Conservation (phyloP, 2,329 filamentous ascomycete genomes). For the Aspergillus brunneoviolaceus region DNA sequence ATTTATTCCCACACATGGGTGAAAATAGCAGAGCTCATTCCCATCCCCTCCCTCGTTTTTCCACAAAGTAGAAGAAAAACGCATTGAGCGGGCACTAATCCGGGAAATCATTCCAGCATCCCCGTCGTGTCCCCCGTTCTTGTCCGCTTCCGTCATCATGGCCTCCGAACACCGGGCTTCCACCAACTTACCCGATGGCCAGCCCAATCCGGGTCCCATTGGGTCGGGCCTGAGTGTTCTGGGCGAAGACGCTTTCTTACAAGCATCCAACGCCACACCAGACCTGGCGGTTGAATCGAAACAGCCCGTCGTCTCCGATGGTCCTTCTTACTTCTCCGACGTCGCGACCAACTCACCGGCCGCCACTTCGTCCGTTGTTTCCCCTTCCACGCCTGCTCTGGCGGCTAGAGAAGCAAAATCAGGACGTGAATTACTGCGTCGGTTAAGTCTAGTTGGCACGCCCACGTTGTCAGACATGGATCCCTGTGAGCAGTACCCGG, state of each 20-base stretch:
- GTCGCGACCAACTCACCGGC: slow-evolving; percentile 23
- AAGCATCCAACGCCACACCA: slow-evolving; percentile 32
- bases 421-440: slow-evolving; percentile 53
- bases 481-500: slow-evolving; percentile 56
- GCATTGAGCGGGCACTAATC: background rate
- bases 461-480: slow-evolving; percentile 50
- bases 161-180: slow-evolving; percentile 25
- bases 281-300: slow-evolving; percentile 24
- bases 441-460: slow-evolving; percentile 49
- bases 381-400: slow-evolving; percentile 40
- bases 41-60: background rate
- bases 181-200: slow-evolving; percentile 26
- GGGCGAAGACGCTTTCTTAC: slow-evolving; percentile 27
- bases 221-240: slow-evolving; percentile 29
- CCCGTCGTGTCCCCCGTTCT: background rate
- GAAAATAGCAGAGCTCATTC: background rate
- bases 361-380: slow-evolving; percentile 16
- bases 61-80: background rate
- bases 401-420: slow-evolving; percentile 47
- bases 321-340: slow-evolving; percentile 32
- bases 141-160: slow-evolving; percentile 24
- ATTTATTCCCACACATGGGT: background rate
- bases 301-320: slow-evolving; percentile 19
- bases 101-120: background rate
- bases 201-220: slow-evolving; percentile 32